These are phyloP conservation scores for Murraya paniculata DNA, from an alignment of 345 rosid genomes.

Conservation along the genomic window DNA sequence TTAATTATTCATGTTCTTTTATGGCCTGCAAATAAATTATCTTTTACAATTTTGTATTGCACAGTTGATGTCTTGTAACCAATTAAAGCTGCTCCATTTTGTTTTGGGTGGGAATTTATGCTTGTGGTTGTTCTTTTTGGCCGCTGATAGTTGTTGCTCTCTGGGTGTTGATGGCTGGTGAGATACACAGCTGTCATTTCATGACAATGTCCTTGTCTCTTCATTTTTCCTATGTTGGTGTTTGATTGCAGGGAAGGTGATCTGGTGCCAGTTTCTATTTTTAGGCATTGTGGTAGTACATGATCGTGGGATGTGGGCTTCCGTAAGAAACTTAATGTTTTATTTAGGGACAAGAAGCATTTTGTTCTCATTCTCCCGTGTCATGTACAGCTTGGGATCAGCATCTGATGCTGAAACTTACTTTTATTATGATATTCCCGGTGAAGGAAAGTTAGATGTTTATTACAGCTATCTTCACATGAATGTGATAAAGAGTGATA, in stretches of 20 bases:
- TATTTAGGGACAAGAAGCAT: background rate
- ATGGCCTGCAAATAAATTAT: too few species aligned
- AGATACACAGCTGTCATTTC: background rate
- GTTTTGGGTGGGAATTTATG: background rate
- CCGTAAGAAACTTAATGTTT: background rate
- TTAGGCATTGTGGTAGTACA: background rate
- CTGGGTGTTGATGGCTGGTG: background rate
- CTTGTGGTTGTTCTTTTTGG: background rate
- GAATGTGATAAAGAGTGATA: background rate
- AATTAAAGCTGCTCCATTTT: background rate
- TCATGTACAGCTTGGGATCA: background rate
- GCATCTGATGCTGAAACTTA: background rate
- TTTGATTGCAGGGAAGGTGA: background rate
- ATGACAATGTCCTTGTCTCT: background rate
- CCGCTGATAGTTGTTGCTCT: background rate
- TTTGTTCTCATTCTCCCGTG: background rate
- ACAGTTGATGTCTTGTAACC: background rate
- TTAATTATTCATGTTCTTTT: constrained; percentile 9
- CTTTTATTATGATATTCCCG: background rate
- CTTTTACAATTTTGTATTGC: too few species aligned
- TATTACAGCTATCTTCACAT: background rate
- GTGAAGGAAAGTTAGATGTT: background rate
- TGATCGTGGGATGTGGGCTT: background rate
- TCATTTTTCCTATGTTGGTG: background rate
- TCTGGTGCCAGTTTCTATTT: background rate